Conservation (phyloP, 148 eudicot genomes). For the Rhododendron griersonianum region DNA sequence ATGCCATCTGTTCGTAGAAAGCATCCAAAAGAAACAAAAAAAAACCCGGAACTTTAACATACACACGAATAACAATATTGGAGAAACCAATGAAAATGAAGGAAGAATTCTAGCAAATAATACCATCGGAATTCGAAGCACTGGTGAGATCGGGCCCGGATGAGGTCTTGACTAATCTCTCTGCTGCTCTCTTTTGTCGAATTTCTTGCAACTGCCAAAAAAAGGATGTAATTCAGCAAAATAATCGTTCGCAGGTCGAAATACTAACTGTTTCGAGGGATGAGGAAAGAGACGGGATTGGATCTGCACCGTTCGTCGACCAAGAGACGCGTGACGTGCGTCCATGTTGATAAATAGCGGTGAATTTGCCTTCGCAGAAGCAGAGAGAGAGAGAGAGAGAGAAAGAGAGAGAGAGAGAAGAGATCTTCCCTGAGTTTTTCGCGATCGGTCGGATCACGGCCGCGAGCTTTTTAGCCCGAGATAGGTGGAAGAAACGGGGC, state of each 20-base stretch:
- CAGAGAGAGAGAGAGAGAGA: background rate
- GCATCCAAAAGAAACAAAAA: background rate
- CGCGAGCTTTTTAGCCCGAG: background rate
- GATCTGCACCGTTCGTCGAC: slow-evolving; percentile 49
- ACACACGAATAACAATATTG: background rate
- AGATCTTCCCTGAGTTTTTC: slow-evolving; percentile 1
- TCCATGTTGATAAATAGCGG: background rate
- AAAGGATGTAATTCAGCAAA: background rate
- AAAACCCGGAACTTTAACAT: background rate
- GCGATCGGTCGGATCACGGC: background rate
- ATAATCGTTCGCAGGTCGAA: background rate
- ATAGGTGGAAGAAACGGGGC: background rate
- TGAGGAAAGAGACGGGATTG: background rate
- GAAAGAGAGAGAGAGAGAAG: background rate
- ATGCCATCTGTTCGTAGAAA: slow-evolving; percentile 25
- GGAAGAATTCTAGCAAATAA: background rate
- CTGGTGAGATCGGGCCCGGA: slow-evolving; percentile 80
- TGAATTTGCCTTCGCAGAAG: background rate
- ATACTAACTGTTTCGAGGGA: background rate
- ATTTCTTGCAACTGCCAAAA: slow-evolving; percentile 67
- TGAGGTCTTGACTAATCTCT: slow-evolving; percentile 66
- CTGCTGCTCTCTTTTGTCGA: slow-evolving; percentile 87
- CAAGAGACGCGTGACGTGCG: slow-evolving; percentile 21
- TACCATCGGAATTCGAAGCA: slow-evolving; percentile 46
- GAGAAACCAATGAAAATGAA: background rate